Base-by-base conservation (phyloP, 768 basidiomycete genomes). In the Kwoniella heveanensis region DNA sequence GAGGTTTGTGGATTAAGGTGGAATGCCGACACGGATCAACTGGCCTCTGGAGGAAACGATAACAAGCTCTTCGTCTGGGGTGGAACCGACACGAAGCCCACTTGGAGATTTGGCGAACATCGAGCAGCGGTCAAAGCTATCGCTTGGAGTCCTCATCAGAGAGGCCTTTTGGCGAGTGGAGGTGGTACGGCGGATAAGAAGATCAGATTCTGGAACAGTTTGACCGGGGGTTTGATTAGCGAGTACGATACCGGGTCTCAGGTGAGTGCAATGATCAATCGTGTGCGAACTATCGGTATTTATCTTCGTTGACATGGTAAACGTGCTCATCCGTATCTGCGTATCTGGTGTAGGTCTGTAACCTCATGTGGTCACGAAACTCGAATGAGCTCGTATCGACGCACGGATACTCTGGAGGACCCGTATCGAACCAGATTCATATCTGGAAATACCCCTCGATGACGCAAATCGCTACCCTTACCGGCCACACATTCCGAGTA, bases 31-130 rank as follows among this genome's bases (percentile, higher is more conserved):
- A 83, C 82, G 26, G 83, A 84, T 44, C 83, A 82, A 47, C 85
- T 99, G 3, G 95, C 95, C 2, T 92, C 90, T 68, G 95, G 95
- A 1, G 95, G 95, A 0, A 99, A 99, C 77, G 95, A 99, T 81
- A 99, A 99, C 82, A 97, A 97, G 82, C 90, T 99, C 19, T 92
- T 91, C 72, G 92, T 99, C 57, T 99, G 94, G 91, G 93, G 97
- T 76, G 81, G 92, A 58, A 84, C 90, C 55, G 60, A 90, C 25
- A 62, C 73, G 50, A 65, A 77, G 57, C 96, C 94, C 1, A 80
- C 97, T 9, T 96, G 88, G 87, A 91, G 91, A 77, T 99, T 97
- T 78, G 91, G 92, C 62, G 93, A 99, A 66, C 95, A 99, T 77
- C 89, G 89, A 2, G 95, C 96, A 1, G 95, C 95, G 2, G 95